Evolutionary conservation across 2,329 filamentous ascomycete species (phyloP).

Genomic region (Trichoderma aggressivum): DNA sequence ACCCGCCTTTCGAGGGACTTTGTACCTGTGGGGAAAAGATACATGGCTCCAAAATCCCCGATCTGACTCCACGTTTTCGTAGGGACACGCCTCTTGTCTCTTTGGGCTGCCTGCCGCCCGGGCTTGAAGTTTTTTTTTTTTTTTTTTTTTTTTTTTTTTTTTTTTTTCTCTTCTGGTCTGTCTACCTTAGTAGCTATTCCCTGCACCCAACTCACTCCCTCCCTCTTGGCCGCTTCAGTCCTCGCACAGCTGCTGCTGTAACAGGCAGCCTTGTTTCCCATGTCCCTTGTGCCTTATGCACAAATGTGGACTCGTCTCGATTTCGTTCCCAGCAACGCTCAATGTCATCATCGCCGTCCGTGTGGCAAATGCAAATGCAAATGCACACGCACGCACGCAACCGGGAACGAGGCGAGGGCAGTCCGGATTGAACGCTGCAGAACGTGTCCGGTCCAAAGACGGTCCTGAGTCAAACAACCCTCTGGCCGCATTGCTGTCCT

Average conservation of each 20-base stretch:
- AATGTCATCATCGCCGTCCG: slow-evolving; percentile 5
- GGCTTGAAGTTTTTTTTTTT: neutral
- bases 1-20: neutral
- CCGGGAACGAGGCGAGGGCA: slow-evolving; percentile 4
- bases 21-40: slow-evolving; percentile 20
- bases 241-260: neutral
- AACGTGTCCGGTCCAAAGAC: neutral
- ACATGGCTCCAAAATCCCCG: slow-evolving; percentile 11
- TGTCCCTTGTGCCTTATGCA: slow-evolving; percentile 8
- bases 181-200: neutral
- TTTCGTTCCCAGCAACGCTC: neutral
- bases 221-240: neutral
- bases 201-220: neutral
- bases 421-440: neutral
- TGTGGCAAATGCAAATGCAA: neutral
- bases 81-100: slow-evolving; percentile 18
- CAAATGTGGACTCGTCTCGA: slow-evolving; percentile 15
- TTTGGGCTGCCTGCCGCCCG: neutral
- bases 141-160: neutral
- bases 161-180: too few species aligned
- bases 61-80: slow-evolving; percentile 19
- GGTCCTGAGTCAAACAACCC: neutral
- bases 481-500: neutral
- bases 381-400: neutral
- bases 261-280: neutral